Percentiles rank a stretch among this genome's conserved stretches.
Conservation (phyloP, 2,329 filamentous ascomycete species). For the Microdochium trichocladiopsis region DNA sequence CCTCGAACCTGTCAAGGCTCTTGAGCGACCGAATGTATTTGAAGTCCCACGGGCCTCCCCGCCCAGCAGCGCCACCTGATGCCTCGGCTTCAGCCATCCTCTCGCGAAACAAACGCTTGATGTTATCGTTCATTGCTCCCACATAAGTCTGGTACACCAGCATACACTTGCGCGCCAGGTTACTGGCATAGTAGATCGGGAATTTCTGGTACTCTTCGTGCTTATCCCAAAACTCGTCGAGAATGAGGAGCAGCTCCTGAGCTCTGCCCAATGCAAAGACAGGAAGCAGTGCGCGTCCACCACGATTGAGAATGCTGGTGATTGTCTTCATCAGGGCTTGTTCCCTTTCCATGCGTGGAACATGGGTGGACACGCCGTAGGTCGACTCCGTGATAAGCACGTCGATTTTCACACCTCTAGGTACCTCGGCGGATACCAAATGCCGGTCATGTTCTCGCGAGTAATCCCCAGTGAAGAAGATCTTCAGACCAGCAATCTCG, state of each 20-base stretch:
- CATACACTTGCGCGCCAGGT: conserved; percentile 95
- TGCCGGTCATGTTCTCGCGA: conserved; percentile 93
- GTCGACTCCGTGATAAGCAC: conserved; percentile 97
- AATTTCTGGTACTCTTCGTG: conserved; percentile 83
- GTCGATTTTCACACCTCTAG: conserved; percentile 83
- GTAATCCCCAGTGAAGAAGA: conserved; percentile 97
- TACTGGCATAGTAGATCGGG: conserved; percentile 96
- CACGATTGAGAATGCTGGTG: conserved; percentile 82
- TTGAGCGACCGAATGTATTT: conserved; percentile 88
- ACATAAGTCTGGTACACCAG: conserved; percentile 98
- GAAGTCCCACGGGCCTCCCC: conserved; percentile 93
- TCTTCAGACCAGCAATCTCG: conserved; percentile 93
- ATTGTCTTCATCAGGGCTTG: conserved; percentile 93
- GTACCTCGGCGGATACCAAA: conserved; percentile 88
- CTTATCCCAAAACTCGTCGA: conserved; percentile 94
- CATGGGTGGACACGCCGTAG: conserved; percentile 90
- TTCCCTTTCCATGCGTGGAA: conserved; percentile 84
- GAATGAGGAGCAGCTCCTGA: conserved; percentile 86
- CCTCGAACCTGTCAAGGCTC: conserved; percentile 90
- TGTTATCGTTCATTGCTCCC: conserved; percentile 98
- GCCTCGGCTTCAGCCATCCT: conserved; percentile 87
- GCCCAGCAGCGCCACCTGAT: conserved; percentile 64
- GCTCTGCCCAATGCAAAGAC: conserved; percentile 92
- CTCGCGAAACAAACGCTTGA: conserved; percentile 89
- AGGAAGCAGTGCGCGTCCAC: conserved; percentile 86